Base-by-base conservation (phyloP, 768 basidiomycete species). In the Lactarius quietus region DNA sequence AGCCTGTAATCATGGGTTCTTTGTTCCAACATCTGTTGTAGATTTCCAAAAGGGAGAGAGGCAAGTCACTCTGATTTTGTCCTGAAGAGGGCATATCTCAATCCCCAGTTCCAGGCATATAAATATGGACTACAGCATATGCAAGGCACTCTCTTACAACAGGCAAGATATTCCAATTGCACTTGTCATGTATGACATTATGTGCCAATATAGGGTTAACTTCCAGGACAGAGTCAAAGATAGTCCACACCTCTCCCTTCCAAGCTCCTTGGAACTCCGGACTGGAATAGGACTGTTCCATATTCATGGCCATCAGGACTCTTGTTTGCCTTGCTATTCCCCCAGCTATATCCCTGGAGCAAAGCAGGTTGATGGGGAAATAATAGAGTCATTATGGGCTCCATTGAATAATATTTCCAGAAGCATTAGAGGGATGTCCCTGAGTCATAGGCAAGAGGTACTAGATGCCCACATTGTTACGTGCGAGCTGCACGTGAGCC, bases 381-480 rank as follows among this genome's bases (percentile, higher is more conserved):
- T 78, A 3, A 33, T 79, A 9, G 77, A 78, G 43, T 75, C 74
- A 0, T 52, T 79, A 0, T 79, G 77, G 77, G 61, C 71, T 0
- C 33, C 62, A 0, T 62, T 78, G 0, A 78, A 79, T 43, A 65
- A 72, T 2, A 69, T 75, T 0, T 73, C 74, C 0, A 35, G 69
- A 0, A 73, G 70, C 10, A 71, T 72, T 0, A 51, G 73, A 0
- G 69, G 67, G 0, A 75, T 76, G 64, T 60, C 71, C 0, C 17
- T 63, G 1, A 29, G 58, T 6, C 56, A 69, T 36, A 10, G 70
- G 0, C 62, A 71, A 3, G 77, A 79, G 57, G 45, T 74, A 0
- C 53, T 75, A 14, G 72, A 78, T 56, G 72, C 74, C 33, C 66
- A 41, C 17, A 41, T 41, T n/a, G n/a, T n/a, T n/a, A n/a, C n/a